Evolutionary conservation across 2,329 filamentous ascomycete genomes (phyloP).

Genomic region (Aspergillus awamori): DNA sequence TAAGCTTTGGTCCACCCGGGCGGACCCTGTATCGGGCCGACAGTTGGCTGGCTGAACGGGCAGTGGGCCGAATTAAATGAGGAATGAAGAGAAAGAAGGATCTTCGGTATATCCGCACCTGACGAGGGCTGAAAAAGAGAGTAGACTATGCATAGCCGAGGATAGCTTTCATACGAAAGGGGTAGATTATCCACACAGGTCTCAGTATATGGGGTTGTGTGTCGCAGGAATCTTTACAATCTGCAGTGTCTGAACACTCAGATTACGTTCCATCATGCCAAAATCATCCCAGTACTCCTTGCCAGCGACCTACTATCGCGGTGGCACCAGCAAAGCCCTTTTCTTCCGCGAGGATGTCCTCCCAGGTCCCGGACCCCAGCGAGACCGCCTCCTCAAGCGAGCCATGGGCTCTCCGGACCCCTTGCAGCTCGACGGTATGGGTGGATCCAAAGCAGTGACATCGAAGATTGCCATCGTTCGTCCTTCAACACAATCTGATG

Average conservation of each 20-base stretch:
- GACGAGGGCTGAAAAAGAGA: neutral
- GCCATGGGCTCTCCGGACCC: neutral
- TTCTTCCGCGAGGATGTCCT: neutral
- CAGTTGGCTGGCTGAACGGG: neutral
- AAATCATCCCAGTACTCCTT: neutral
- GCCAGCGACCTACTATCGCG: neutral
- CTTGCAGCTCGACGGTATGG: neutral
- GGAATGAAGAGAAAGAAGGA: neutral
- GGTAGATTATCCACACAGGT: no score
- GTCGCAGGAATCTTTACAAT: neutral
- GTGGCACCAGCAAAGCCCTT: neutral
- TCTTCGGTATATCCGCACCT: neutral
- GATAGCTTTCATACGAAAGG: neutral
- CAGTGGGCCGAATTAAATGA: neutral
- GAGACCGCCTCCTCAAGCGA: neutral
- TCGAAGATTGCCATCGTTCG: neutral
- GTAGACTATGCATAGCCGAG: neutral
- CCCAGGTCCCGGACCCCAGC: neutral
- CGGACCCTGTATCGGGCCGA: neutral
- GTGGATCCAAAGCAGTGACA: neutral
- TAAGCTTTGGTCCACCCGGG: no score
- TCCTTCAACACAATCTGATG: neutral
- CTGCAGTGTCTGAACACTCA: neutral
- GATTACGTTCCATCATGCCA: neutral
- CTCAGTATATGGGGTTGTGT: no score